phyloP scores from a whole-genome alignment of 768 basidiomycete genomes.

The Russula sp. region DNA sequence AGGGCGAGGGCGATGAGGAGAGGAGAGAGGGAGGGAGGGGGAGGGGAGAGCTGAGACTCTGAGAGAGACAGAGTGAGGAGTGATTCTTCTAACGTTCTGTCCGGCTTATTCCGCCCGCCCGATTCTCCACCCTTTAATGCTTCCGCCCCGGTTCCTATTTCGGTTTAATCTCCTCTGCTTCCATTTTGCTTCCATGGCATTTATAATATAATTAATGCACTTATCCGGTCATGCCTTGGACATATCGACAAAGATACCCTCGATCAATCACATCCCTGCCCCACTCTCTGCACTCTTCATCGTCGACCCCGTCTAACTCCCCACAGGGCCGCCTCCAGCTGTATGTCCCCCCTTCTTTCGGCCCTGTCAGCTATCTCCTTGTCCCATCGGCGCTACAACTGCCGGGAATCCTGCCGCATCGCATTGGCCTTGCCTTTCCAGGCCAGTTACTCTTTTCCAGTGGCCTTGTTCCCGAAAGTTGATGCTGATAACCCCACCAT shows the following conservation, averaged over 20 bases:
- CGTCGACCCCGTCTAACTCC: not conserved
- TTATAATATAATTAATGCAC: not conserved
- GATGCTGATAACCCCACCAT: no score
- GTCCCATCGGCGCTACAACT: not conserved
- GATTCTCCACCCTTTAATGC: not conserved
- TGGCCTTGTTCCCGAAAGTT: not conserved
- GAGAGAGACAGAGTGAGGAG: not conserved
- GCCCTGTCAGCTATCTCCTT: no score
- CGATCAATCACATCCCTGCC: not conserved
- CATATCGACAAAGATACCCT: slow-evolving; percentile 4
- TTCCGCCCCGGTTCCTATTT: slow-evolving; percentile 2
- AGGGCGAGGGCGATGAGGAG: not conserved
- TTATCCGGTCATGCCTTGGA: not conserved
- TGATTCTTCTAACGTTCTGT: not conserved
- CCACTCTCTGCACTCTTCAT: not conserved
- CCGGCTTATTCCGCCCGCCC: slow-evolving; percentile 5
- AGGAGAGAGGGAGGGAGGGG: not conserved
- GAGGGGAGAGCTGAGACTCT: not conserved
- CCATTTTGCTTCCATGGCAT: not conserved
- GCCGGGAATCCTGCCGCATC: not conserved
- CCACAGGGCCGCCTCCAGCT: not conserved
- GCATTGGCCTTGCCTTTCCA: not conserved
- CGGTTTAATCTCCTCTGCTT: slow-evolving; percentile 3
- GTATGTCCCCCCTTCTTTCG: not conserved
- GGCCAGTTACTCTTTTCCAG: no score